Conservation (phyloP, 1,284 basidiomycete genomes). For the Cutaneotrichosporon spelunceum region DNA sequence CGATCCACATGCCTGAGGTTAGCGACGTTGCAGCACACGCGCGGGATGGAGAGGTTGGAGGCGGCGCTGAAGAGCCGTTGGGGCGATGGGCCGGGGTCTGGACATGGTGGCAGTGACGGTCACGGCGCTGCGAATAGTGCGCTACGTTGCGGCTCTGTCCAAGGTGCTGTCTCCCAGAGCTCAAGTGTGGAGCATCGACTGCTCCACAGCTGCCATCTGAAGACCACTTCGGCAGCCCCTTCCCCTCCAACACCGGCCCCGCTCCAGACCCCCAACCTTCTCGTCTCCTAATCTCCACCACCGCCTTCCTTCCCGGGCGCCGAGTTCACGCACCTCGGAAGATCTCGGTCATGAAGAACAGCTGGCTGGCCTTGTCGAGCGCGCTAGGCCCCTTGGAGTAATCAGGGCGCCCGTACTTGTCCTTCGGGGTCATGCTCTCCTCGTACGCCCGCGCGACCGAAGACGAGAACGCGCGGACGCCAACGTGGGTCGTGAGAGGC, state of each 20-base stretch:
- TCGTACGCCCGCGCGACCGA: slow-evolving; percentile 8
- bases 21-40: neutral
- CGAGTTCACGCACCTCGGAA: slow-evolving; percentile 69
- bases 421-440: neutral
- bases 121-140: neutral
- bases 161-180: too few relatives aligned
- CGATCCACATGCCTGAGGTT: slow-evolving; percentile 90
- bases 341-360: slow-evolving; percentile 99
- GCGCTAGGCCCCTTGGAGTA: slow-evolving; percentile 70
- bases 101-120: neutral
- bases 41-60: neutral
- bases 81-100: neutral
- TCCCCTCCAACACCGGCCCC: neutral
- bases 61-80: too few relatives aligned
- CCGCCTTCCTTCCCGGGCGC: neutral
- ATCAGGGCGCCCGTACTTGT: slow-evolving; percentile 31
- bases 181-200: neutral
- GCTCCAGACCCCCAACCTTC: neutral
- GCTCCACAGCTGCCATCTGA: neutral
- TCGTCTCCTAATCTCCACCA: too few relatives aligned
- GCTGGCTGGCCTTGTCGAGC: slow-evolving; percentile 89
- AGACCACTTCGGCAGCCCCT: neutral
- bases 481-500: slow-evolving; percentile 2
- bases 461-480: slow-evolving; percentile 15
- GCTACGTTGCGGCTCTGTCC: too few relatives aligned